Conservation (phyloP, 768 basidiomycete species). For the Amanita muscaria region DNA sequence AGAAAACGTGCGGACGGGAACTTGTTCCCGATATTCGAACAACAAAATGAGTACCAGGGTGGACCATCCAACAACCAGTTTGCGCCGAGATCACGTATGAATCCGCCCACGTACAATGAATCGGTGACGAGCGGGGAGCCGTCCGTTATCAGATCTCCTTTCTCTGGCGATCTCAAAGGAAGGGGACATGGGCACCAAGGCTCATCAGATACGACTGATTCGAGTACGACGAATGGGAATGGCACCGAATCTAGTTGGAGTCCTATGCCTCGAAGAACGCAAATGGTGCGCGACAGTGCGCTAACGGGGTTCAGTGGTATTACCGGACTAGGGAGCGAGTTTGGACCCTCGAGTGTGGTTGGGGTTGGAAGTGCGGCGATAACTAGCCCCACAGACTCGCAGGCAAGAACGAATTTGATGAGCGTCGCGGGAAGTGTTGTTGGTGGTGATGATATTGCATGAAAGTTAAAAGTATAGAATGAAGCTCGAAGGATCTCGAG, state of each 20-base stretch:
- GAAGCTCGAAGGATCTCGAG: too few species aligned
- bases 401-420: background rate
- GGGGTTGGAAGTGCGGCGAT: slow-evolving; percentile 1
- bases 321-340: background rate
- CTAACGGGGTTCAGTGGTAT: slow-evolving; percentile 2
- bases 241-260: background rate
- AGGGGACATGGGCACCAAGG: background rate
- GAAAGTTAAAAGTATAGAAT: too few species aligned
- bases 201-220: background rate
- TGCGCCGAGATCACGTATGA: slow-evolving; percentile 1
- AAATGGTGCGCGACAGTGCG: background rate
- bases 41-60: background rate
- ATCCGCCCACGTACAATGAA: slow-evolving; percentile 6
- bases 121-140: slow-evolving; percentile 1
- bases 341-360: slow-evolving; percentile 1
- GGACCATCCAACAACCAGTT: background rate
- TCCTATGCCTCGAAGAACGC: background rate
- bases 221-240: slow-evolving; percentile 2
- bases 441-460: slow-evolving; percentile 3
- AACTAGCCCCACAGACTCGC: background rate
- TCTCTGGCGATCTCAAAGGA: background rate
- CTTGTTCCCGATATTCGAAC: slow-evolving; percentile 1
- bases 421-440: background rate
- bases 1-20: slow-evolving; percentile 2
- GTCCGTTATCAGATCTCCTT: background rate